Conservation (phyloP, 1,284 basidiomycete genomes). For the Naganishia sp. region DNA sequence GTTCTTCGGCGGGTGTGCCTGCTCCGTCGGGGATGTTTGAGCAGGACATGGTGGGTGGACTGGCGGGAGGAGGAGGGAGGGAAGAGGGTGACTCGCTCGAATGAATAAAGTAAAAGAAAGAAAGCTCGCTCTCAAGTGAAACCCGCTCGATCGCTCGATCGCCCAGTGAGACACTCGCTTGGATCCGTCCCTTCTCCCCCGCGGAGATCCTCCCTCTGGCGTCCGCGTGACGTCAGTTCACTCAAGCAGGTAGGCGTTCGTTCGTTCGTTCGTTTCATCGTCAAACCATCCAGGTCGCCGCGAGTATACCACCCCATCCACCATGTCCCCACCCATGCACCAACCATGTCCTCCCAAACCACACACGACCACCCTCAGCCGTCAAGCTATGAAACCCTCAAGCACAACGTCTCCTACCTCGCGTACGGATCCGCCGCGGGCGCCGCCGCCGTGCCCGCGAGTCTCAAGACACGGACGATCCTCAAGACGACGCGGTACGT, state of each 20-base stretch:
- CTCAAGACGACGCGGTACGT: conserved; percentile 52
- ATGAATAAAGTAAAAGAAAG: background rate
- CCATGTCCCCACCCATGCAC: background rate
- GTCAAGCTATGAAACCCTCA: conserved; percentile 29
- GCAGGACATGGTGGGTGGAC: conserved; percentile 45
- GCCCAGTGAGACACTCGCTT: background rate
- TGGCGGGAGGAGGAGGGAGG: background rate
- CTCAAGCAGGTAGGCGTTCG: too few relatives aligned
- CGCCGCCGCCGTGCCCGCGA: conserved; percentile 44
- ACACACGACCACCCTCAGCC: background rate
- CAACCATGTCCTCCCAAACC: background rate
- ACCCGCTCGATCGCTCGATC: background rate
- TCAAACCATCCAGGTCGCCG: too few relatives aligned
- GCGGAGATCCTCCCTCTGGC: too few relatives aligned
- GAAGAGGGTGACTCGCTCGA: background rate
- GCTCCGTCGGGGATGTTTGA: conserved; percentile 40
- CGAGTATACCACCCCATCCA: background rate
- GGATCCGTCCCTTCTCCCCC: too few relatives aligned
- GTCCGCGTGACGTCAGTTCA: too few relatives aligned
- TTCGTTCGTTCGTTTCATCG: too few relatives aligned
- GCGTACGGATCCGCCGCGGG: conserved; percentile 42
- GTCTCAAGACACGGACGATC: conserved; percentile 46
- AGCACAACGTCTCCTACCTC: conserved; percentile 51
- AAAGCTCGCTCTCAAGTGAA: background rate
- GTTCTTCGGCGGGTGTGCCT: conserved; percentile 30